phyloP scores from a whole-genome alignment of 768 basidiomycete genomes.

The Phlebiopsis flavidoalba region DNA sequence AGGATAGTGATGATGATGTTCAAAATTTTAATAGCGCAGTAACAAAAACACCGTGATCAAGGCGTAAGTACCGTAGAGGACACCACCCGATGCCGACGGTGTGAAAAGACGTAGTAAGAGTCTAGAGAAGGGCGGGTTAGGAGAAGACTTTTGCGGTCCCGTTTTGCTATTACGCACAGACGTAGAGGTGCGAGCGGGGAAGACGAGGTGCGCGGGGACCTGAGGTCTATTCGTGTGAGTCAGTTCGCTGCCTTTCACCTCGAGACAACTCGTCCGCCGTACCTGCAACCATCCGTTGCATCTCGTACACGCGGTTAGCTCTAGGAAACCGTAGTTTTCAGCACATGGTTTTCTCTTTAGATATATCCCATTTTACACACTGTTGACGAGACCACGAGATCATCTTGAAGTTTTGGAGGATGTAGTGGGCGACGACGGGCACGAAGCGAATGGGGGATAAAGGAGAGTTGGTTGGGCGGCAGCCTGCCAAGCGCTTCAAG shows the following conservation, averaged over 20 bases:
- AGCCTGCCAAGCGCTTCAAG: constrained; percentile 24
- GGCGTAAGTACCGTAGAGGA: constrained; percentile 43
- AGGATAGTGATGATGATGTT: background rate
- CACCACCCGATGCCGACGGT: constrained; percentile 45
- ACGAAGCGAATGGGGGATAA: constrained; percentile 11
- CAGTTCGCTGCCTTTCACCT: background rate
- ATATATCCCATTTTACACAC: constrained; percentile 33
- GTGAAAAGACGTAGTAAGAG: constrained; percentile 48
- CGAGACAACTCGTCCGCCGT: constrained; percentile 6
- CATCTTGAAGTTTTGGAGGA: constrained; percentile 32
- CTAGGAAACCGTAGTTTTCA: constrained; percentile 27
- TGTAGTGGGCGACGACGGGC: constrained; percentile 11
- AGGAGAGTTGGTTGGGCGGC: constrained; percentile 41
- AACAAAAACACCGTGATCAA: constrained; percentile 34
- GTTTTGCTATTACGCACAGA: constrained; percentile 39
- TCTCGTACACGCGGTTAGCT: constrained; percentile 61
- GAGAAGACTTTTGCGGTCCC: too few relatives aligned
- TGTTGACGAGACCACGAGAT: constrained; percentile 60
- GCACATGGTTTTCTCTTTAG: background rate
- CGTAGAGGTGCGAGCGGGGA: constrained; percentile 58
- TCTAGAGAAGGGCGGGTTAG: constrained; percentile 30
- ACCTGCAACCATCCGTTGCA: constrained; percentile 69
- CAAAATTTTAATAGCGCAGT: background rate
- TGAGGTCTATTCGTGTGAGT: constrained; percentile 23
- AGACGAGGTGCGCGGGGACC: constrained; percentile 52